Conservation (phyloP, 257 asterid genomes). For the Penstemon davidsonii region DNA sequence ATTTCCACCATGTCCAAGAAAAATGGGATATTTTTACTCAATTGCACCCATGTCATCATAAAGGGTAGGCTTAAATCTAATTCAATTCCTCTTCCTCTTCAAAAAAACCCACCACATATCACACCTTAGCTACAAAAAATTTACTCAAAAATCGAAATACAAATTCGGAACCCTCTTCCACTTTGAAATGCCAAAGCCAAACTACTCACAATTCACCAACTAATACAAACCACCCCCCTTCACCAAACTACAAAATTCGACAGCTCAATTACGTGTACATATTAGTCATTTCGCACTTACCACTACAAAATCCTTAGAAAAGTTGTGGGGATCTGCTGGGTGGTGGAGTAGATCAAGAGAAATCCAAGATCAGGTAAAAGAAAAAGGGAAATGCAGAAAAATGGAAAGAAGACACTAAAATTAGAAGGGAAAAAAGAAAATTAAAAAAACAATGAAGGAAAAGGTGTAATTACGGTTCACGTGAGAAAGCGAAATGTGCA, state of each 20-base stretch:
- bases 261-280: constrained; percentile 27
- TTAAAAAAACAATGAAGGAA: constrained; percentile 6
- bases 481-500: too few relatives aligned
- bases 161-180: constrained; percentile 28
- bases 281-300: constrained; percentile 27
- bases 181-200: constrained; percentile 28
- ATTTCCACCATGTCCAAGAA: constrained; percentile 27
- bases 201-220: constrained; percentile 29
- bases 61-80: constrained; percentile 16
- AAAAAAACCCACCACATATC: constrained; percentile 29
- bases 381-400: constrained; percentile 18
- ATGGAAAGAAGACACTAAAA: constrained; percentile 35
- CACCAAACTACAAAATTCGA: constrained; percentile 27
- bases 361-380: constrained; percentile 35
- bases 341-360: constrained; percentile 42
- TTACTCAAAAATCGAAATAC: constrained; percentile 18
- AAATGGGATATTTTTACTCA: constrained; percentile 17
- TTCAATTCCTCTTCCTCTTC: constrained; percentile 18
- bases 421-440: constrained; percentile 20
- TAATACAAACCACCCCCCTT: constrained; percentile 18
- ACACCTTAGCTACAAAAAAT: constrained; percentile 21
- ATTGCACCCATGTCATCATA: constrained; percentile 12
- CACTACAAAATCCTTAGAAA: constrained; percentile 26
- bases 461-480: too few relatives aligned
- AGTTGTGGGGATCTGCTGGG: constrained; percentile 42